Percentiles rank a stretch among this genome's conserved stretches.
These are phyloP conservation scores for Cryptosporidium sp. DNA, from an alignment of 169 alveolate genomes.

Conservation along the genomic window DNA sequence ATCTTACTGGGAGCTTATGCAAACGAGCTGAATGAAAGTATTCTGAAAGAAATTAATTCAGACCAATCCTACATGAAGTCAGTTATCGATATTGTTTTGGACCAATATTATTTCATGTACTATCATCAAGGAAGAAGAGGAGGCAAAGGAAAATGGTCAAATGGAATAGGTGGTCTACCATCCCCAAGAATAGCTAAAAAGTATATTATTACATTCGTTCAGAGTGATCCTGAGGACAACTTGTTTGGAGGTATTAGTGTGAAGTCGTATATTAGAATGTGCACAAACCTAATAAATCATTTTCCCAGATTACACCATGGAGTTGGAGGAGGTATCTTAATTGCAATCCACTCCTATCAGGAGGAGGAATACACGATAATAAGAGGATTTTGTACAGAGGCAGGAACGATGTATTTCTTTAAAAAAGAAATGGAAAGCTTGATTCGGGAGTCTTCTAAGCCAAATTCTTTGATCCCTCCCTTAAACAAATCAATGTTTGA, in stretches of 20 bases:
- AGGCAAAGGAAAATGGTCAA: slow-evolving; percentile 72
- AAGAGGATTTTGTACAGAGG: slow-evolving; percentile 71
- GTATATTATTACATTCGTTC: slow-evolving; percentile 8
- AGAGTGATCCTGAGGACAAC: slow-evolving; percentile 32
- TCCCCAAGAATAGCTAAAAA: slow-evolving; percentile 65
- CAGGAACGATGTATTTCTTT: slow-evolving; percentile 37
- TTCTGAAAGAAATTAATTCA: neutral
- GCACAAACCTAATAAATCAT: slow-evolving; percentile 31
- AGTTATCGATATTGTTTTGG: slow-evolving; percentile 15
- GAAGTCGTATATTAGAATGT: slow-evolving; percentile 33
- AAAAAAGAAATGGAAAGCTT: slow-evolving; percentile 61
- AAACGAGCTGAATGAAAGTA: neutral
- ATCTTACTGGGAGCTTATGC: neutral
- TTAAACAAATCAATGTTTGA: slow-evolving; percentile 32
- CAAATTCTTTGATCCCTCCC: slow-evolving; percentile 56
- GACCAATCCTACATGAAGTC: slow-evolving; percentile 4
- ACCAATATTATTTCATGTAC: slow-evolving; percentile 57
- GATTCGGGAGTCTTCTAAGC: slow-evolving; percentile 56
- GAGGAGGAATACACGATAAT: slow-evolving; percentile 50
- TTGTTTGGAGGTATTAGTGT: slow-evolving; percentile 25
- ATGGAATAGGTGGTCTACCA: slow-evolving; percentile 72
- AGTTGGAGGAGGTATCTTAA: slow-evolving; percentile 58
- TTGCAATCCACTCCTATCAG: slow-evolving; percentile 57
- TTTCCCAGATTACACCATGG: slow-evolving; percentile 65
- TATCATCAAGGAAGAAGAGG: slow-evolving; percentile 67